phyloP scores from a whole-genome alignment of 202 grass and related monocot genomes.

The Brachypodium distachyon region DNA sequence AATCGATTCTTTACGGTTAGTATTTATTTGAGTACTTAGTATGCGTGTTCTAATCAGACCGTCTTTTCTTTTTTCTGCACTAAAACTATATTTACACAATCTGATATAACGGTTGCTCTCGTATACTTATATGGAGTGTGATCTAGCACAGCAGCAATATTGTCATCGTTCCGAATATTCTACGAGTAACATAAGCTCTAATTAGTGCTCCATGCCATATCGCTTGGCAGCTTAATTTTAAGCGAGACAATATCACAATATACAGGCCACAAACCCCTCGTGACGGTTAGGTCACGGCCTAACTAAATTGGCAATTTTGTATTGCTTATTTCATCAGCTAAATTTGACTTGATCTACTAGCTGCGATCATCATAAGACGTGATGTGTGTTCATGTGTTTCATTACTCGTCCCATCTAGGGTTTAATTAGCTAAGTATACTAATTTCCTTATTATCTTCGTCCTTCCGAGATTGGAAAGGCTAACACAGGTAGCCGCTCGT shows the following conservation, averaged over 20 bases:
- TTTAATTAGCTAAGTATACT: conserved; percentile 7
- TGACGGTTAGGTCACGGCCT: neutral
- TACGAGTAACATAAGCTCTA: too few relatives aligned
- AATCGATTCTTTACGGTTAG: too few relatives aligned
- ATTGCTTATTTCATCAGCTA: neutral
- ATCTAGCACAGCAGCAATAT: neutral
- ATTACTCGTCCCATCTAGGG: conserved; percentile 3
- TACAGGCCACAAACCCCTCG: neutral
- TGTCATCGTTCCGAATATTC: neutral
- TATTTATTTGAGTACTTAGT: too few relatives aligned
- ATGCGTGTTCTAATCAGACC: too few relatives aligned
- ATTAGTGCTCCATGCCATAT: too few relatives aligned
- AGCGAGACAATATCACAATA: too few relatives aligned
- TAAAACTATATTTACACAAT: too few relatives aligned
- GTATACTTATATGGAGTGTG: too few relatives aligned
- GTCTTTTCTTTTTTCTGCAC: too few relatives aligned
- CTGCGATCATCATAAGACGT: conserved; percentile 2
- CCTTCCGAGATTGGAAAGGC: conserved; percentile 37
- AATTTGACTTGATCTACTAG: neutral
- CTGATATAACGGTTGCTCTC: too few relatives aligned
- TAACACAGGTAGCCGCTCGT: conserved; percentile 6
- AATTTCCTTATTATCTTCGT: neutral
- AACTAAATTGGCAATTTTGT: conserved; percentile 19
- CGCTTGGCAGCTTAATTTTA: too few relatives aligned
- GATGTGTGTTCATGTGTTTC: neutral